phyloP scores from a whole-genome alignment of 208 protist species.

The Acanthamoeba polyphaga region DNA sequence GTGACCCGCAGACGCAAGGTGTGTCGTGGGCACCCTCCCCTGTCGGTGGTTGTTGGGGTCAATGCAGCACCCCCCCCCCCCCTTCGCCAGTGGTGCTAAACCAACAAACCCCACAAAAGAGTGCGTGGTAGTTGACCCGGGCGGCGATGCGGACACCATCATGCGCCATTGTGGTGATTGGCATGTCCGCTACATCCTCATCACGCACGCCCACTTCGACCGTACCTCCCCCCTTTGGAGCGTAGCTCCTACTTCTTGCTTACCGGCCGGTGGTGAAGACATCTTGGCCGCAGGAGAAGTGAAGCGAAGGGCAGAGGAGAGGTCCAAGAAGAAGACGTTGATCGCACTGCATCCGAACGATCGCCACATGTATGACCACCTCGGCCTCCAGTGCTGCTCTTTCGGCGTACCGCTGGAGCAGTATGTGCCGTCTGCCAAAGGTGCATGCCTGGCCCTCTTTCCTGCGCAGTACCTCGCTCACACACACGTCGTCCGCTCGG shows the following conservation, averaged over 20 bases:
- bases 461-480: background rate
- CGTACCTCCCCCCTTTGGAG: background rate
- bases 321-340: background rate
- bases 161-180: constrained; percentile 6
- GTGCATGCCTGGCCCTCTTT: background rate
- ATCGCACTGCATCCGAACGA: constrained; percentile 27
- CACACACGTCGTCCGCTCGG: background rate
- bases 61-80: background rate
- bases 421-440: background rate
- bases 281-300: constrained; percentile 57
- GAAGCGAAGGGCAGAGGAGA: background rate
- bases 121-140: background rate
- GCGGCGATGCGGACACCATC: background rate
- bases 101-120: background rate
- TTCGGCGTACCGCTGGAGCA: constrained; percentile 36
- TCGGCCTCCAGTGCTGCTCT: constrained; percentile 27
- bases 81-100: background rate
- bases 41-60: background rate
- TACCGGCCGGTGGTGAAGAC: background rate
- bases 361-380: constrained; percentile 43
- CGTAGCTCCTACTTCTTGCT: background rate
- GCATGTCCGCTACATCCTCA: constrained; percentile 24
- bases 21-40: background rate
- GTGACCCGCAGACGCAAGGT: background rate
- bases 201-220: constrained; percentile 24